Evolutionary conservation across 495 filamentous ascomycete species (phyloP).

Genomic region (Neurospora sp.): DNA sequence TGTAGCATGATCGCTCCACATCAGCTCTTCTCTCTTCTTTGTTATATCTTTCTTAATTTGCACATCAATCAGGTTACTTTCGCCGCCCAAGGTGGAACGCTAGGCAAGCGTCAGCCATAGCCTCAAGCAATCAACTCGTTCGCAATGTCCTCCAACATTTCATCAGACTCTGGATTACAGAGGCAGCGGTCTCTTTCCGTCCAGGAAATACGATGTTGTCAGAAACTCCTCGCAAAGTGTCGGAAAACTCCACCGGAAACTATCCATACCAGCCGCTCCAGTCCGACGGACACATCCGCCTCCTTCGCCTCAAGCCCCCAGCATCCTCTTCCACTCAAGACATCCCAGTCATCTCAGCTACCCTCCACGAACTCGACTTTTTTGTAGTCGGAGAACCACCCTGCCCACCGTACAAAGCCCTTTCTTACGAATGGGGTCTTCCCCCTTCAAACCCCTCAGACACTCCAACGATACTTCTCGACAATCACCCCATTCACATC

Average conservation of each 20-base stretch:
- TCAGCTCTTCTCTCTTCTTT: not conserved
- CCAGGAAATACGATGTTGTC: fast-evolving
- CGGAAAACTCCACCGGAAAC: not conserved
- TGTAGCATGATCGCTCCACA: not conserved
- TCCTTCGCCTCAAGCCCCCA: not conserved
- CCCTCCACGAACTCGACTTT: not conserved
- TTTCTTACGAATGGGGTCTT: not conserved
- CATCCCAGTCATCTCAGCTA: not conserved
- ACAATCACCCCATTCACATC: not conserved
- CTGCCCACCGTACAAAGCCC: not conserved
- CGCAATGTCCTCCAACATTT: not conserved
- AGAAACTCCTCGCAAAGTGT: not conserved
- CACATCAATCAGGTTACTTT: too few species aligned
- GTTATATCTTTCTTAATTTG: not conserved
- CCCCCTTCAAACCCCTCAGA: not conserved
- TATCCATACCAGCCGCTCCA: not conserved
- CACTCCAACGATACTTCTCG: not conserved
- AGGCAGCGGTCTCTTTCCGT: not conserved
- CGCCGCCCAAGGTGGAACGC: too few species aligned
- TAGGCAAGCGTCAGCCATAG: too few species aligned
- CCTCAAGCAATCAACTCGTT: not conserved
- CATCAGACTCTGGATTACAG: not conserved
- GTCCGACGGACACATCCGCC: not conserved
- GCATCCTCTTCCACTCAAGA: not conserved
- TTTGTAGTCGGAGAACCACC: not conserved